Base-by-base conservation (phyloP, 345 rosid species). In the Excoecaria agallocha region DNA sequence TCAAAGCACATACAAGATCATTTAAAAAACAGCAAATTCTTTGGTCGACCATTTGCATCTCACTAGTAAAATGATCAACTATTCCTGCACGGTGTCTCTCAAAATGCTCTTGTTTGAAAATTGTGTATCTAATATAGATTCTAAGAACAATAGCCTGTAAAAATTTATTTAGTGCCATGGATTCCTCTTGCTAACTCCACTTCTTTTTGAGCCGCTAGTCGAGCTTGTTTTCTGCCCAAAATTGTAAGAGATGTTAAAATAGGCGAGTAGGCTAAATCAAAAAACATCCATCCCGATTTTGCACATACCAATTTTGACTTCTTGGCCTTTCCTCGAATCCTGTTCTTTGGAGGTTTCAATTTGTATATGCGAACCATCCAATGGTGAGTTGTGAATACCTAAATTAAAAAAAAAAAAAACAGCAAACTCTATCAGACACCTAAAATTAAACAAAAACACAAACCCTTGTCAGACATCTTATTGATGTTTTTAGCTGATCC, bases 291-390 rank as follows among this genome's bases (percentile, higher is more conserved):
- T 66, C 46, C 12, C 11, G 6, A 20, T 16, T 20, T 43, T 7
- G 35, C 12, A 20, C 77, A 1, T 86, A 95, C 99, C 83, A 78
- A 79, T 82, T 95, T 95, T 0, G 72, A 78, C 80, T 95, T 95
- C 85, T 90, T 93, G 6, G 69, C 60, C 83, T 77, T 93, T 62
- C 98, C 98, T 6, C 93, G 88, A 48, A 93, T 84, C 80, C 96
- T 89, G 88, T 94, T 94, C 87, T 80, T 92, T 50, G 74, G 87
- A 58, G 90, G 90, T 72, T 91, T 94, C 82, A 92, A 81, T 79
- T 95, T 93, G 88, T 93, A 95, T 69, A 95, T 79, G 80, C 98
- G 94, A 66, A 95, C 99, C 99, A 93, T 95, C 97, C 99, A 95
- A 68, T 95, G 99, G 79, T 93, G 98, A 73, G 98, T 95, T 71